Conservation (phyloP, 495 filamentous ascomycete species). For the Penicillium coffeae region DNA sequence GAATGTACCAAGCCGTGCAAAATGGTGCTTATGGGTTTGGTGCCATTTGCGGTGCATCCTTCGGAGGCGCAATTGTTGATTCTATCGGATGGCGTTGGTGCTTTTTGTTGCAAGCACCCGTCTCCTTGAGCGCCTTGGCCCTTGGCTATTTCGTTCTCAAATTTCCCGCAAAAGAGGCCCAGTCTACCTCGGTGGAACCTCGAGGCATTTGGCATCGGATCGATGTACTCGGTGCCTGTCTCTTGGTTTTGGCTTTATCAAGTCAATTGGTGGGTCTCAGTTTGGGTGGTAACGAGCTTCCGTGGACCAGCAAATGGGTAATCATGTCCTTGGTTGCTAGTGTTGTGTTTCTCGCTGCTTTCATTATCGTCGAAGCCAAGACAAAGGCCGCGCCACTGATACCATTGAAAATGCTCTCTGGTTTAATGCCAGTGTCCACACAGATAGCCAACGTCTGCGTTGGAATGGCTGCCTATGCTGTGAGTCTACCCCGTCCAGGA, state of each 20-base stretch:
- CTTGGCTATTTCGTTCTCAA: constrained; percentile 53
- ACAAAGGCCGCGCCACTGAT: constrained; percentile 60
- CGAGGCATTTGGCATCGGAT: constrained; percentile 51
- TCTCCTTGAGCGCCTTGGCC: constrained; percentile 50
- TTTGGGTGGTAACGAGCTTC: constrained; percentile 58
- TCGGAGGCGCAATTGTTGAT: constrained; percentile 63
- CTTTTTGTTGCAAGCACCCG: constrained; percentile 41
- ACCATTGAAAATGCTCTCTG: constrained; percentile 53
- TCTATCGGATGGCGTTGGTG: constrained; percentile 67
- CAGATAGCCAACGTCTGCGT: constrained; percentile 59
- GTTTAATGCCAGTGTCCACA: constrained; percentile 47
- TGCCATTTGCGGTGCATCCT: constrained; percentile 60
- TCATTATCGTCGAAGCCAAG: constrained; percentile 51
- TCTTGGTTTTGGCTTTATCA: constrained; percentile 56
- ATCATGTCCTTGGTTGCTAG: constrained; percentile 51
- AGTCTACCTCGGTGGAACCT: constrained; percentile 18
- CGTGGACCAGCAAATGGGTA: constrained; percentile 56
- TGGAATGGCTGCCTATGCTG: constrained; percentile 61
- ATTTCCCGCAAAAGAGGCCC: constrained; percentile 24
- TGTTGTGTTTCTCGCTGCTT: constrained; percentile 43
- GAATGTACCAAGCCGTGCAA: constrained; percentile 63
- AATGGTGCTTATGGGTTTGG: constrained; percentile 63
- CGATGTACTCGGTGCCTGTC: constrained; percentile 50
- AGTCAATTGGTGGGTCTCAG: constrained; percentile 57
- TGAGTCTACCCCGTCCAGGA: constrained; percentile 31